A percentile compares a stretch with the other conserved stretches of the same genome.
phyloP scores from a whole-genome alignment of 2,329 filamentous ascomycete species.

The Trichoderma breve region DNA sequence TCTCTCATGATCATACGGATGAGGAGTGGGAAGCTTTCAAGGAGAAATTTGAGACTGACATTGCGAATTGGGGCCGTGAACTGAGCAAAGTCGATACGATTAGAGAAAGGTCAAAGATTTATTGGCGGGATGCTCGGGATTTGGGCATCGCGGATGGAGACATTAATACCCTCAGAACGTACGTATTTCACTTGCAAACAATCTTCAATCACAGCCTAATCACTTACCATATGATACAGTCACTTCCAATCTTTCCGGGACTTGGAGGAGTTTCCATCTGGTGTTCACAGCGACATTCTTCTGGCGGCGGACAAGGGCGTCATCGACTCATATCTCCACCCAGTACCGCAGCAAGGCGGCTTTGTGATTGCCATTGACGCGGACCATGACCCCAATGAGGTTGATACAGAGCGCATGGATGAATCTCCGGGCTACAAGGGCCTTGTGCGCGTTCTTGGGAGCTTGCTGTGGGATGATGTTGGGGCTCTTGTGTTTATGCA shows the following conservation, averaged over 20 bases:
- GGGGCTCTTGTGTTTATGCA: conserved; percentile 23
- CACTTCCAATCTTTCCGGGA: background rate
- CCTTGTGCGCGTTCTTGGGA: conserved; percentile 24
- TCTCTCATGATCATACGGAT: conserved; percentile 23
- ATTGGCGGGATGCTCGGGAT: conserved; percentile 27
- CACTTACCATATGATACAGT: background rate
- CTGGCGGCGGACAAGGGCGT: conserved; percentile 27
- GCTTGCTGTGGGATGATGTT: conserved; percentile 29
- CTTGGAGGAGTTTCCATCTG: background rate
- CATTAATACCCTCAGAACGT: conserved; percentile 27
- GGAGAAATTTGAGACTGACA: conserved; percentile 28
- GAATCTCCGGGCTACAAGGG: conserved; percentile 27
- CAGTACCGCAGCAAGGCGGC: conserved; percentile 15
- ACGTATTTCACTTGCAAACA: background rate
- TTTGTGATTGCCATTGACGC: conserved; percentile 26
- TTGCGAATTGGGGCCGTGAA: conserved; percentile 28
- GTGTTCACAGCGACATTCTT: conserved; percentile 17
- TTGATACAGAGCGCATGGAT: background rate
- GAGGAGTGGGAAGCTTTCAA: conserved; percentile 29
- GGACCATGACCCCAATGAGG: background rate
- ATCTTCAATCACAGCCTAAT: background rate
- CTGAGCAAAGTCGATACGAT: conserved; percentile 16
- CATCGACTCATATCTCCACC: conserved; percentile 29
- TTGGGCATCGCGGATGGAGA: conserved; percentile 23
- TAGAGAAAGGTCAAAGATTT: conserved; percentile 22